phyloP scores from a whole-genome alignment of 805 yeast species.

The Metschnikowia dekortorum region DNA sequence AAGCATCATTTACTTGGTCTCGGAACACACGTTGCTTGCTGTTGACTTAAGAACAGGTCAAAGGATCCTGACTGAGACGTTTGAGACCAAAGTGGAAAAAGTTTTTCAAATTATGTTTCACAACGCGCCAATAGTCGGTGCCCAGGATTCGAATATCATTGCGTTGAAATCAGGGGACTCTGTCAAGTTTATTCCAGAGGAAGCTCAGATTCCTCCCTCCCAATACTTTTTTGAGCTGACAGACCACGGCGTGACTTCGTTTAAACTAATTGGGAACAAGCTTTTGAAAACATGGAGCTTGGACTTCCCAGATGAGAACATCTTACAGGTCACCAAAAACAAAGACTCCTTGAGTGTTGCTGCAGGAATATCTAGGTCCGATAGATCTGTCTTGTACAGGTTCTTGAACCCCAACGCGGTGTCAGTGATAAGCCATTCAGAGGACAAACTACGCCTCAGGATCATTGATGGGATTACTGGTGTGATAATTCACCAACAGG shows the following conservation, averaged over 20 bases:
- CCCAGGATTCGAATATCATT: conserved; percentile 2
- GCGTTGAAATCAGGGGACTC: conserved; percentile 9
- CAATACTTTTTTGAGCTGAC: conserved; percentile 15
- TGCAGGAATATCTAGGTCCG: conserved; percentile 63
- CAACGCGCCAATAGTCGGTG: not conserved
- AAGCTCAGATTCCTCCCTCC: conserved; percentile 1
- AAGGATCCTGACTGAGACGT: not conserved
- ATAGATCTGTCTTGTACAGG: conserved; percentile 75
- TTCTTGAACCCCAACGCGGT: conserved; percentile 70
- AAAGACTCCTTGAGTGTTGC: conserved; percentile 36
- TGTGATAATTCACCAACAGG: conserved; percentile 44
- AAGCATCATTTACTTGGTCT: conserved; percentile 10
- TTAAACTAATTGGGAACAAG: conserved; percentile 13
- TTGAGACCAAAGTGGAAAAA: conserved; percentile 4
- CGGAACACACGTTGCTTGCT: conserved; percentile 6
- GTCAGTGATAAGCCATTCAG: conserved; percentile 40
- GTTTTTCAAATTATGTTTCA: not conserved
- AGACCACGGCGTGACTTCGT: conserved; percentile 18
- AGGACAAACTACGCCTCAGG: conserved; percentile 38
- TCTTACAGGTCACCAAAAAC: conserved; percentile 21
- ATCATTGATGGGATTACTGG: conserved; percentile 73
- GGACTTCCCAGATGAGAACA: conserved; percentile 13
- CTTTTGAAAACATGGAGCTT: conserved; percentile 31
- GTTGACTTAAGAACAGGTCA: conserved; percentile 15
- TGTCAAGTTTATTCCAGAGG: conserved; percentile 2